phyloP scores from a whole-genome alignment of 495 filamentous ascomycete species.

The Lophiostoma macrostomum region DNA sequence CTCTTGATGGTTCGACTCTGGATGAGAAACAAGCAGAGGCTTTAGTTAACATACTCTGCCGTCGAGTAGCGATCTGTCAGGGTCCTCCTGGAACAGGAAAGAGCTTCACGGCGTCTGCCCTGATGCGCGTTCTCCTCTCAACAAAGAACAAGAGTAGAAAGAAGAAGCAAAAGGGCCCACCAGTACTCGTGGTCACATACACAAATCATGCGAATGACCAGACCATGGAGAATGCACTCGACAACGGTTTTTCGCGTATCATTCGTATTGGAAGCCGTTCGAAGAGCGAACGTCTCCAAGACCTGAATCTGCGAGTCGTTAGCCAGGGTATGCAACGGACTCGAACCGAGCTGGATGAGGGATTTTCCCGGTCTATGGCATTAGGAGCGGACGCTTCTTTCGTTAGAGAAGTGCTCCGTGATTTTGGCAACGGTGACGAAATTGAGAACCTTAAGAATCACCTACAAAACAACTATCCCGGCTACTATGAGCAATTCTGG shows the following conservation, averaged over 20 bases:
- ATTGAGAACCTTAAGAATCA: constrained; percentile 1
- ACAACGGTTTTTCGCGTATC: constrained; percentile 55
- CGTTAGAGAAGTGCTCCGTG: not conserved
- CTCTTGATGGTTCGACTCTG: constrained; percentile 39
- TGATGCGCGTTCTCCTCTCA: constrained; percentile 60
- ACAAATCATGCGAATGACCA: constrained; percentile 72
- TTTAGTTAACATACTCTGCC: constrained; percentile 54
- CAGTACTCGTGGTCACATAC: constrained; percentile 19
- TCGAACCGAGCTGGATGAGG: constrained; percentile 30
- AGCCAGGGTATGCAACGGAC: constrained; percentile 4
- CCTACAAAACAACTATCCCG: not conserved
- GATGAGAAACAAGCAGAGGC: constrained; percentile 59
- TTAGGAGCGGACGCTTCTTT: constrained; percentile 27
- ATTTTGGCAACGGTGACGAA: not conserved
- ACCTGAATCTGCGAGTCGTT: constrained; percentile 15
- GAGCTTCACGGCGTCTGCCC: constrained; percentile 56
- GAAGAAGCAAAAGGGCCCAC: constrained; percentile 44
- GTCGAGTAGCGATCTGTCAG: constrained; percentile 64
- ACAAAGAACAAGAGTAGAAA: no score
- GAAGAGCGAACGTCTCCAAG: constrained; percentile 55
- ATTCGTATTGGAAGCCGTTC: constrained; percentile 68
- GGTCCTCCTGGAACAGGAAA: constrained; percentile 84
- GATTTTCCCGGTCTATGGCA: not conserved
- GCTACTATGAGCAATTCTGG: constrained; percentile 10
- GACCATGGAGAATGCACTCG: constrained; percentile 60